Base-by-base conservation (phyloP, 2,329 filamentous ascomycete genomes). In the Nemania diffusa region DNA sequence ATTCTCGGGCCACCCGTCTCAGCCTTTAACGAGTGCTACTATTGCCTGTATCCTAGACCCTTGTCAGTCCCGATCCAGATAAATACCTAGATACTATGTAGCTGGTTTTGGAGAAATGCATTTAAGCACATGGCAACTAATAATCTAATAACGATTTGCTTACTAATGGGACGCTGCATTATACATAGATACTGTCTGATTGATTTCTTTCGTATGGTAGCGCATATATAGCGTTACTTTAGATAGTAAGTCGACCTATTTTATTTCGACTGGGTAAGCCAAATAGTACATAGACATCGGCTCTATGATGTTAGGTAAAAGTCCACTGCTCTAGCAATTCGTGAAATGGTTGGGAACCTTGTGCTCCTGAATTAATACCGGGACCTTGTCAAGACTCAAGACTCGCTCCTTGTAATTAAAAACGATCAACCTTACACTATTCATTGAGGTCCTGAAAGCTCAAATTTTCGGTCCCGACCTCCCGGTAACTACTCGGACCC, bases 1-100 rank as follows among this genome's bases (percentile, higher is more conserved):
- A 58, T 58, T 66, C 44, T 37, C 40, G 37, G n/a, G 46, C 11
- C 20, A 42, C 44, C 53, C 48, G 62, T 64, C 62, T 64, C 62
- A 57, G 56, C 37, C 50, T 52, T 50, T 50, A 50, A 50, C 40
- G 44, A 27, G 46, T 27, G 34, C 22, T 22, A 59, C 26, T 62
- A 29, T 17, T 9, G 5, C 26, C 34, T 24, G 13, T 48, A 48
- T 59, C 44, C 55, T 29, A 17, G 3, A 26, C 37, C 55, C 59
- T 46, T 40, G 37, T 48, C 5, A 20, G 24, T 24, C 42, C 32
- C 27, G n/a, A n/a, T n/a, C n/a, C n/a, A n/a, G n/a, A n/a, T 61
- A 32, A 9, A 32, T 9, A 32, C 29, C 9, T 32, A 32, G 5
- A 32, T 32, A 32, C 29, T 32, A n/a, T n/a, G n/a, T n/a, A n/a